Evolutionary conservation across 2,329 filamentous ascomycete species (phyloP), one percentile per base, ranked within the genome.

Genomic region (Aspergillus felis): DNA sequence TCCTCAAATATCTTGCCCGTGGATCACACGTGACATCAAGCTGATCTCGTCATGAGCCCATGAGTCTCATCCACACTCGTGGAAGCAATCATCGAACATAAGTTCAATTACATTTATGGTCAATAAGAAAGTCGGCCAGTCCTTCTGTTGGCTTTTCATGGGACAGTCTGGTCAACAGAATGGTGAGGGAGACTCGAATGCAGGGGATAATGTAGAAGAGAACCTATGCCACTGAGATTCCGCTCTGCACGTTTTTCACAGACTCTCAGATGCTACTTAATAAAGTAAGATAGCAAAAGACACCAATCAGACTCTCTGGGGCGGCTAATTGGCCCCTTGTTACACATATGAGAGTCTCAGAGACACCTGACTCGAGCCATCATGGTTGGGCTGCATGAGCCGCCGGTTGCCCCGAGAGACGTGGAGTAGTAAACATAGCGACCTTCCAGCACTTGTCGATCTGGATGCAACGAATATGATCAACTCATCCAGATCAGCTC

Each of bases 391-490:
- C 54, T 27, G 52, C 38, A 54, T 55, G 50, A 54, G 24, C 50
- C 54, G 57, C 32, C 53, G 59, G 67, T 69, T 69, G 67, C 67
- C 67, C 67, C 65, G 64, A 67, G 67, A 63, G 58, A 69, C 67
- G 63, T 57, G 56, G 46, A 53, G 58, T 54, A 35, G 66, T 69
- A 69, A 69, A 69, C 65, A 68, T 60, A 17, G 44, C 44, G 5
- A 24, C 44, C 44, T 47, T 14, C 56, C 53, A 53, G 57, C 56
- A 55, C 42, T 55, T 54, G 42, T 47, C 58, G 61, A 61, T 60
- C 59, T 58, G 59, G 58, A 50, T 32, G 51, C 58, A 54, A 57
- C 51, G 51, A 57, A 25, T 58, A 47, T 54, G 55, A 55, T 59
- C 57, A 64, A 59, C 64, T 68, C 64, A 58, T 62, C 61, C 55